A percentile compares a stretch with the other conserved stretches of the same genome.
Evolutionary conservation across 2,329 filamentous ascomycete species (phyloP).

Genomic region (Monascus ruber): DNA sequence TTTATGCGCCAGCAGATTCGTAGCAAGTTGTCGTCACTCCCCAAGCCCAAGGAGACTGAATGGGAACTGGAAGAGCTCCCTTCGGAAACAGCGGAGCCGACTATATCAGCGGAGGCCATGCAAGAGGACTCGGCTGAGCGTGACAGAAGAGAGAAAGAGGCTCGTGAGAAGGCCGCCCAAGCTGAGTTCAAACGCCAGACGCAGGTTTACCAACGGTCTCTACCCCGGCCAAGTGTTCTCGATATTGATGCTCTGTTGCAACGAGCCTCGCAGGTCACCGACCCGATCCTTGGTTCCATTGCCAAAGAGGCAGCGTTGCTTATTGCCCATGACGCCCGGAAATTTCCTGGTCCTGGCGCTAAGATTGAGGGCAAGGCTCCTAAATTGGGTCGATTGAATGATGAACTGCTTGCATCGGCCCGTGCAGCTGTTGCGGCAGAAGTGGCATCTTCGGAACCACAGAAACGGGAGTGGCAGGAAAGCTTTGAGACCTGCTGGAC

Average conservation of each 20-base stretch:
- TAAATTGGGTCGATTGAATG: constrained; percentile 54
- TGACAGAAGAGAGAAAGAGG: constrained; percentile 55
- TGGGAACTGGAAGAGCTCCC: constrained; percentile 84
- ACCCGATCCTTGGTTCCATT: constrained; percentile 58
- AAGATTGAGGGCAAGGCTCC: constrained; percentile 53
- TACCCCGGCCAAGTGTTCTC: constrained; percentile 66
- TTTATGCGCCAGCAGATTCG: constrained; percentile 57
- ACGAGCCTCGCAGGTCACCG: constrained; percentile 47
- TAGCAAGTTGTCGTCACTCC: constrained; percentile 59
- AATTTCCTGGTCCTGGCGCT: constrained; percentile 58
- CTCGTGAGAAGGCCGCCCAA: constrained; percentile 52
- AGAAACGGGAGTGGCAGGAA: constrained; percentile 38
- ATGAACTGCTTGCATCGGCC: constrained; percentile 61
- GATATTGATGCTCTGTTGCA: constrained; percentile 59
- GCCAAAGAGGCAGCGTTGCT: constrained; percentile 67
- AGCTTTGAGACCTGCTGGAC: constrained; percentile 43
- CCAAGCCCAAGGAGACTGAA: constrained; percentile 84
- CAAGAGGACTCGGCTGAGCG: constrained; percentile 62
- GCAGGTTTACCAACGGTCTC: constrained; percentile 74
- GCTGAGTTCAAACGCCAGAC: constrained; percentile 71
- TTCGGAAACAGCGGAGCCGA: constrained; percentile 60
- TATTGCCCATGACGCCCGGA: constrained; percentile 69
- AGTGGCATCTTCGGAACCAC: constrained; percentile 37
- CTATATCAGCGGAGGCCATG: constrained; percentile 38
- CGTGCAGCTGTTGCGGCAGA: constrained; percentile 66